These are phyloP conservation scores for Calonectria honghensis DNA, from an alignment of 2,329 filamentous ascomycete genomes.

Conservation along the genomic window DNA sequence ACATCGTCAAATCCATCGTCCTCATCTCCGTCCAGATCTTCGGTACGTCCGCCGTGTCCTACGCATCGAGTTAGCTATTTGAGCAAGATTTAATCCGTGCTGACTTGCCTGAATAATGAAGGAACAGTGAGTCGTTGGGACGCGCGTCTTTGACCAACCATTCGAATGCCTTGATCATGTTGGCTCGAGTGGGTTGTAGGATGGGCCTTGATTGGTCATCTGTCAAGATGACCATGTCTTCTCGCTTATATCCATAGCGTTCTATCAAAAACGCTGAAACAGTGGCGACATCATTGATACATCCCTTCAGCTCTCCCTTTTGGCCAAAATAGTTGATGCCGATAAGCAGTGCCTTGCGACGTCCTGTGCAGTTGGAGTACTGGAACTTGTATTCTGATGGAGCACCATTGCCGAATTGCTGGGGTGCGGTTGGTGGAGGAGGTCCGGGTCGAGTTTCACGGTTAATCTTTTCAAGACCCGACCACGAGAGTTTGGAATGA, in stretches of 20 bases:
- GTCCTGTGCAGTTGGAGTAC: constrained; percentile 84
- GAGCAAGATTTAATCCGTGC: too few species aligned
- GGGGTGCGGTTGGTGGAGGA: constrained; percentile 69
- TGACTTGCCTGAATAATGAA: constrained; percentile 78
- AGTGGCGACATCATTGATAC: constrained; percentile 88
- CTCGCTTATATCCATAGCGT: constrained; percentile 81
- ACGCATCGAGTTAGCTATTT: too few species aligned
- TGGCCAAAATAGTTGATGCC: constrained; percentile 89
- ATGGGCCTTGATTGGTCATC: constrained; percentile 83
- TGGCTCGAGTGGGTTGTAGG: constrained; percentile 83
- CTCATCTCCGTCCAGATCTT: constrained; percentile 84
- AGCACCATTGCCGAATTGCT: constrained; percentile 80
- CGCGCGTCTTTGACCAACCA: constrained; percentile 83
- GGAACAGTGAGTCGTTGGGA: constrained; percentile 85
- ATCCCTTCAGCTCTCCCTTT: constrained; percentile 82
- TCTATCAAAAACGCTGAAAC: constrained; percentile 82
- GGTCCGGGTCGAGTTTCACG: constrained; percentile 57
- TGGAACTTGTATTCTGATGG: constrained; percentile 82
- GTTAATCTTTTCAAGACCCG: constrained; percentile 50
- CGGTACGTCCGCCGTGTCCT: constrained; percentile 83
- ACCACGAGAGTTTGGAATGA: constrained; percentile 67
- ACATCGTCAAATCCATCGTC: constrained; percentile 86
- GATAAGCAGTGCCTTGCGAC: constrained; percentile 83
- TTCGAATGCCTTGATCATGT: constrained; percentile 84
- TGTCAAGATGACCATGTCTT: constrained; percentile 87